phyloP scores from a whole-genome alignment of 129 eudicot genomes.

The Centaurea solstitialis region DNA sequence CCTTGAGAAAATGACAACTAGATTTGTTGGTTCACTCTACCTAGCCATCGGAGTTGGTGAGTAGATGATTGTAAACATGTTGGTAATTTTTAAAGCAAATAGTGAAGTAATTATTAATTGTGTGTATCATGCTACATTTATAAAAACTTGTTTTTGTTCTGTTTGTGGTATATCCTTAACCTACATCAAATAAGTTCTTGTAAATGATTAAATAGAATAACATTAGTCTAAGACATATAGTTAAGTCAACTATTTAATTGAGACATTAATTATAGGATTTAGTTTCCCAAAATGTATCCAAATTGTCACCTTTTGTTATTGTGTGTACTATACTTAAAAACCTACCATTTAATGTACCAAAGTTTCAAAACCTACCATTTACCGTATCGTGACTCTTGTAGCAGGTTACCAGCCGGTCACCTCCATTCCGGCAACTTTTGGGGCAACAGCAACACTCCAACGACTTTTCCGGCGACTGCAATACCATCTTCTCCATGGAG shows the following conservation, averaged over 20 bases:
- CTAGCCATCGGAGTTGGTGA: slow-evolving; percentile 64
- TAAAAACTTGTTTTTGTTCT: background rate
- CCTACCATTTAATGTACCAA: no score
- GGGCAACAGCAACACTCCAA: no score
- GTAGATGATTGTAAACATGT: slow-evolving; percentile 59
- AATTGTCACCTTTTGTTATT: no score
- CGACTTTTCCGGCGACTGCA: no score
- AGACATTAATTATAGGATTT: no score
- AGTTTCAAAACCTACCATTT: no score
- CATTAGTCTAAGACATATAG: background rate
- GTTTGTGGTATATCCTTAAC: background rate
- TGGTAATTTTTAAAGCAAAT: background rate
- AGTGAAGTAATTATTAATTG: background rate
- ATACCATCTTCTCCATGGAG: no score
- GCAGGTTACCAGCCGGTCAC: no score
- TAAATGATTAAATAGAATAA: background rate
- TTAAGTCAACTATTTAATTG: background rate
- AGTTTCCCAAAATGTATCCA: no score
- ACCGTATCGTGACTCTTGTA: no score
- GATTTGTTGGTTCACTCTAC: slow-evolving; percentile 81
- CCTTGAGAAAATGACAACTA: slow-evolving; percentile 78
- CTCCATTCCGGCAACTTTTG: no score
- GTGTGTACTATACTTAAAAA: no score
- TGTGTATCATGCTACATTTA: slow-evolving; percentile 7
- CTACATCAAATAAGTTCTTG: background rate